Conservation (phyloP, 352 stramenopile genomes). For the Stramenopiles sp. region DNA sequence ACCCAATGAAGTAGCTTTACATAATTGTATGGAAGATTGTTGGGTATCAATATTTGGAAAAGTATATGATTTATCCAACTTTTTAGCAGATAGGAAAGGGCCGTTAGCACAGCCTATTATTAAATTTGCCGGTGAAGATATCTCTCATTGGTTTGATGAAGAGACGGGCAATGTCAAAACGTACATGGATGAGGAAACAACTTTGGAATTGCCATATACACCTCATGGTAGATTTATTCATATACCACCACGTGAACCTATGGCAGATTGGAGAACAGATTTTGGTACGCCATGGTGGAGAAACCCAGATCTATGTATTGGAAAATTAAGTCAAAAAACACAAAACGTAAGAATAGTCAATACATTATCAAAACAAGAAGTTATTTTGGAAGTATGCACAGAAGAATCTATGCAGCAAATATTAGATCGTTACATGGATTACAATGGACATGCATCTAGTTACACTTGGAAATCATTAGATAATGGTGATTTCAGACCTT, state of each 20-base stretch:
- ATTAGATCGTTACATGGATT: conserved; percentile 36
- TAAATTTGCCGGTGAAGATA: conserved; percentile 50
- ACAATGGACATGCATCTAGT: conserved; percentile 62
- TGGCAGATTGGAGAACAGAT: conserved; percentile 39
- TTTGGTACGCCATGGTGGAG: conserved; percentile 60
- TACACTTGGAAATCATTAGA: conserved; percentile 73
- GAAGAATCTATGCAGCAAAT: conserved; percentile 67
- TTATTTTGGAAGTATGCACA: conserved; percentile 47
- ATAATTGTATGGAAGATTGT: conserved; percentile 53
- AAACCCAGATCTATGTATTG: too few relatives aligned
- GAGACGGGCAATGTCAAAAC: conserved; percentile 46
- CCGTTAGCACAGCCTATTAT: conserved; percentile 49
- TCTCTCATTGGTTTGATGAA: conserved; percentile 70
- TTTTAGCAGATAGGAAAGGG: conserved; percentile 38
- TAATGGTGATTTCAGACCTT: conserved; percentile 55
- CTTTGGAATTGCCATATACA: conserved; percentile 48
- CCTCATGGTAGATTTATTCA: conserved; percentile 59
- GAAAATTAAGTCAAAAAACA: conserved; percentile 38
- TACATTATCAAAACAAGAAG: conserved; percentile 54
- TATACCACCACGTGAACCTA: conserved; percentile 50
- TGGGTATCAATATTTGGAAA: conserved; percentile 27
- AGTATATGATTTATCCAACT: conserved; percentile 50
- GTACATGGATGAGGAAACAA: conserved; percentile 43
- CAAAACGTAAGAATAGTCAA: conserved; percentile 64
- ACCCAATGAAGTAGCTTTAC: conserved; percentile 39